These are phyloP conservation scores for Quercus lobata DNA, from an alignment of 331 rosid genomes.

Conservation along the genomic window DNA sequence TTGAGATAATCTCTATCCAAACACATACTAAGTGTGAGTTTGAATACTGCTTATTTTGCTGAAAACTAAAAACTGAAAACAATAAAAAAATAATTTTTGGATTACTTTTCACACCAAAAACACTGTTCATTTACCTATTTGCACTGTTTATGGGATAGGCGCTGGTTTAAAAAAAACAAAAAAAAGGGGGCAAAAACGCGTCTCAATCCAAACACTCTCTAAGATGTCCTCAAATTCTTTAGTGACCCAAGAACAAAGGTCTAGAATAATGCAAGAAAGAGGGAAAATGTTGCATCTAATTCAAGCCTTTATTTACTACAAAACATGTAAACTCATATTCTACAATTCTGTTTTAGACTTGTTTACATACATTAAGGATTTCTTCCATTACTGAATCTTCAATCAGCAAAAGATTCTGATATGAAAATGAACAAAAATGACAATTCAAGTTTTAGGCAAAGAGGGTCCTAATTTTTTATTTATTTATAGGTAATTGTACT, in stretches of 20 bases:
- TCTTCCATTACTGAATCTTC: not conserved
- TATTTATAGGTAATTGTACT: not conserved
- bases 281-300: not conserved
- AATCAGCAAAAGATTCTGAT: not conserved
- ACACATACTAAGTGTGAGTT: not conserved
- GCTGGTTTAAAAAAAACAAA: no score
- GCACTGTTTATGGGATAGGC: no score
- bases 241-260: not conserved
- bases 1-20: no score
- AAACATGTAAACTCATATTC: not conserved
- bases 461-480: not conserved
- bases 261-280: not conserved
- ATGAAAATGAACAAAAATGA: not conserved
- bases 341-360: not conserved
- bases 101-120: no score
- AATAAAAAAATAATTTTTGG: no score
- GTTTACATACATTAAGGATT: not conserved
- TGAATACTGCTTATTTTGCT: no score
- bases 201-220: no score
- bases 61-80: no score
- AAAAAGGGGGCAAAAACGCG: no score
- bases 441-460: not conserved
- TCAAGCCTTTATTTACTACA: not conserved
- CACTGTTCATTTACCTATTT: no score
- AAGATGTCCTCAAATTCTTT: not conserved